Evolutionary conservation across 2,329 filamentous ascomycete genomes (phyloP).

Genomic region (Pestalotiopsis sp.): DNA sequence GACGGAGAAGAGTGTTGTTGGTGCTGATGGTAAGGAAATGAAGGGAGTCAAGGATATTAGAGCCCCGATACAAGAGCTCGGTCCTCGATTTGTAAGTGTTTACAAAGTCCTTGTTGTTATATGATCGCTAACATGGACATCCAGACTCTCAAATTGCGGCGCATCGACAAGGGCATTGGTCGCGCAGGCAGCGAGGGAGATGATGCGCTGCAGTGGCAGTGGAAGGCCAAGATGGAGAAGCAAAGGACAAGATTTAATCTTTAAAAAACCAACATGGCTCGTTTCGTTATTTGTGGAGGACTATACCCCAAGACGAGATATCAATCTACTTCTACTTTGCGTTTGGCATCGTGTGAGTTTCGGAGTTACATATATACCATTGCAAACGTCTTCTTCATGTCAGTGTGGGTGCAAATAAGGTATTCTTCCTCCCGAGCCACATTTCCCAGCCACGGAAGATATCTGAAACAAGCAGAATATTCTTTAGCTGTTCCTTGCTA

Average conservation of each 20-base stretch:
- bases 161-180: constrained; percentile 87
- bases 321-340: constrained; percentile 22
- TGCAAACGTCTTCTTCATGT: not conserved
- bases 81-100: constrained; percentile 56
- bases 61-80: constrained; percentile 87
- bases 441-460: not conserved
- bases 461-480: not conserved
- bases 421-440: not conserved
- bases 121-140: not conserved
- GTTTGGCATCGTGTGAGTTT: constrained; percentile 1
- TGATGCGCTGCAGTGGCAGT: constrained; percentile 88
- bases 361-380: not conserved
- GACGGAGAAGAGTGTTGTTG: constrained; percentile 85
- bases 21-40: constrained; percentile 79
- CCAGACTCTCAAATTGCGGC: constrained; percentile 78
- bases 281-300: not conserved
- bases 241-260: constrained; percentile 90
- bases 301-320: not conserved
- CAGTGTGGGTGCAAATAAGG: not conserved
- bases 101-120: not conserved
- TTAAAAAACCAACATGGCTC: constrained; percentile 42
- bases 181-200: constrained; percentile 68
- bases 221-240: constrained; percentile 96
- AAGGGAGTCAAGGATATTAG: constrained; percentile 84
- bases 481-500: not conserved